A percentile compares a stretch with the other conserved stretches of the same genome.
These are phyloP conservation scores for Capsella bursapastoris DNA, from an alignment of 345 rosid species.

Conservation along the genomic window DNA sequence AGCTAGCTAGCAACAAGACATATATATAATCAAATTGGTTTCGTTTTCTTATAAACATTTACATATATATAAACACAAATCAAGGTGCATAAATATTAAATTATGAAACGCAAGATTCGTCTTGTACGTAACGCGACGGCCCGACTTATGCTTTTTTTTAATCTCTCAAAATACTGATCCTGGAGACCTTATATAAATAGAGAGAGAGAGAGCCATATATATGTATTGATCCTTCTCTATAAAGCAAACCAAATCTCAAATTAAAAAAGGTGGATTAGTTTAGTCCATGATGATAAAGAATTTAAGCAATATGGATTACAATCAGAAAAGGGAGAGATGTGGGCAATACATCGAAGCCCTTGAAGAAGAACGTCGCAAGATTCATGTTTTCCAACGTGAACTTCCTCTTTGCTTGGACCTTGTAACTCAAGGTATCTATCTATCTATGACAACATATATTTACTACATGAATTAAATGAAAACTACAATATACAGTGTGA, in stretches of 20 bases:
- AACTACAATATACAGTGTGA: background rate
- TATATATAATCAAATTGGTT: conserved; percentile 36
- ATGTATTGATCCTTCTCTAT: conserved; percentile 18
- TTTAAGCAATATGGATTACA: conserved; percentile 49
- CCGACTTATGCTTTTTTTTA: conserved; percentile 54
- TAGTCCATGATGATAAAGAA: conserved; percentile 37
- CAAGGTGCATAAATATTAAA: conserved; percentile 22
- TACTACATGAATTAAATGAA: background rate
- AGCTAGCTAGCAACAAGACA: conserved; percentile 16
- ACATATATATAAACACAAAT: conserved; percentile 17
- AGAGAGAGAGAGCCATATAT: conserved; percentile 8
- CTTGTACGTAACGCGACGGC: conserved; percentile 70
- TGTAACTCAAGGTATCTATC: conserved; percentile 72
- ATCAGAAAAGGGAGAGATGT: conserved; percentile 60
- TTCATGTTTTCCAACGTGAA: conserved; percentile 89
- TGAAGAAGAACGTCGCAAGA: conserved; percentile 88
- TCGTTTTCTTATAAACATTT: background rate
- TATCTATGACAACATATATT: background rate
- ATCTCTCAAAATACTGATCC: conserved; percentile 29
- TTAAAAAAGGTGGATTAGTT: background rate
- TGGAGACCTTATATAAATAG: conserved; percentile 16
- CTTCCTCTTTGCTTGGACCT: conserved; percentile 95
- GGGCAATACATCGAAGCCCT: conserved; percentile 70
- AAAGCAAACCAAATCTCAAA: conserved; percentile 25
- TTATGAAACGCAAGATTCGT: conserved; percentile 56